phyloP scores from a whole-genome alignment of 2,329 filamentous ascomycete genomes.

The Pseudofabraea citricarpa region DNA sequence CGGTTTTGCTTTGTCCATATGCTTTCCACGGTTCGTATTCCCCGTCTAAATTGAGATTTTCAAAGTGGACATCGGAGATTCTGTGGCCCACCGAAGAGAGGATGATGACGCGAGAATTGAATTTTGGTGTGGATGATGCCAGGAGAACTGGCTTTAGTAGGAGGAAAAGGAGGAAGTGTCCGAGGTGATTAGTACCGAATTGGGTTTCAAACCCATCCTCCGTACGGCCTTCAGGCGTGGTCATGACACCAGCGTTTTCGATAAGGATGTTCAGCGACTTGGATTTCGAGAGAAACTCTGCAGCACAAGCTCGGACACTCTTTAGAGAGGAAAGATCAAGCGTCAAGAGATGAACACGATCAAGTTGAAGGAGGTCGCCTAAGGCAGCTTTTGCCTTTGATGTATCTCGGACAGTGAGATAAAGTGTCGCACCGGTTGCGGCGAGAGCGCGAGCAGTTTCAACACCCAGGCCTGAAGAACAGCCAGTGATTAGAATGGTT shows the following conservation, averaged over 20 bases:
- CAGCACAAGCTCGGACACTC: conserved; percentile 23
- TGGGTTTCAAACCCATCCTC: conserved; percentile 43
- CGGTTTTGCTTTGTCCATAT: no score
- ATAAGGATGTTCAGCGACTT: conserved; percentile 22
- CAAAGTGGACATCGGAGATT: no score
- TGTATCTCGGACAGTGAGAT: conserved; percentile 27
- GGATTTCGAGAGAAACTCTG: conserved; percentile 18
- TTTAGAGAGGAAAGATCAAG: no score
- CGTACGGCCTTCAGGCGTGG: conserved; percentile 23
- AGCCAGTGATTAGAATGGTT: conserved; percentile 32
- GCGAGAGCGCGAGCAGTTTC: conserved; percentile 30
- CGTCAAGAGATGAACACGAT: conserved; percentile 24
- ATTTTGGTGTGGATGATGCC: conserved; percentile 29
- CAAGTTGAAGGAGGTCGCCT: conserved; percentile 33
- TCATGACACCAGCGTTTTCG: conserved; percentile 10
- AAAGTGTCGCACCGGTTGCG: conserved; percentile 29
- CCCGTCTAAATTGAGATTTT: no score
- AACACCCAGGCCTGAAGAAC: conserved; percentile 29
- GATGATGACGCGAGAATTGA: conserved; percentile 40
- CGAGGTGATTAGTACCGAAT: conserved; percentile 46
- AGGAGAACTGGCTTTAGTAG: conserved; percentile 39
- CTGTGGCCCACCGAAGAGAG: conserved; percentile 39
- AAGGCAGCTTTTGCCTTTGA: conserved; percentile 23
- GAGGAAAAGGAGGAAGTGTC: conserved; percentile 46
- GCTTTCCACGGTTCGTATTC: no score